Percentiles rank a stretch among this genome's conserved stretches.
phyloP scores from a whole-genome alignment of 1,284 basidiomycete genomes.

The Cutaneotrichosporon spelunceum region DNA sequence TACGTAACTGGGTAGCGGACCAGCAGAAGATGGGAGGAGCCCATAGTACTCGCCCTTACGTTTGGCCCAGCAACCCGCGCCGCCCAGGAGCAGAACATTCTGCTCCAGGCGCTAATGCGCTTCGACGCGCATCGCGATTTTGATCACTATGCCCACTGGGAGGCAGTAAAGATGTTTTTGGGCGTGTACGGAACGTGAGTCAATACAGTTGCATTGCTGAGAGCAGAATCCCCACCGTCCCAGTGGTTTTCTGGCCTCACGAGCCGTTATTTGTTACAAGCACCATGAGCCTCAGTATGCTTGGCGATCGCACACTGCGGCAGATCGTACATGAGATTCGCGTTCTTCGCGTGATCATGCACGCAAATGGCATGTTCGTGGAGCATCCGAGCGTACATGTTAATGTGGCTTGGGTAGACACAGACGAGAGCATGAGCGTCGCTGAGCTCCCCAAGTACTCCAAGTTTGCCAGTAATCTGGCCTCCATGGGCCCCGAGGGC shows the following conservation, averaged over 20 bases:
- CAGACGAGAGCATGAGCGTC: not conserved
- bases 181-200: not conserved
- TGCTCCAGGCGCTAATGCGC: not conserved
- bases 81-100: not conserved
- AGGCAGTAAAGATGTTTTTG: not conserved
- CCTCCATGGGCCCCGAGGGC: not conserved
- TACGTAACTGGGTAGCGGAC: not conserved
- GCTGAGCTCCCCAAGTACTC: not conserved
- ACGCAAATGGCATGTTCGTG: not conserved
- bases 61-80: not conserved
- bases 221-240: constrained; percentile 8
- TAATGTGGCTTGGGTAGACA: not conserved
- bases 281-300: constrained; percentile 3
- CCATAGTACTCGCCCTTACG: not conserved
- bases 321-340: not conserved
- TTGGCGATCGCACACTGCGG: not conserved
- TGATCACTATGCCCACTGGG: not conserved
- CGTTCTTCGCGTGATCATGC: not conserved
- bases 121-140: not conserved
- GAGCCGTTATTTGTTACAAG: not conserved
- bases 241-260: constrained; percentile 10
- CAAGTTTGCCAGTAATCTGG: not conserved
- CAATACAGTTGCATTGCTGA: not conserved
- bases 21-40: not conserved
- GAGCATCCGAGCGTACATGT: not conserved